phyloP scores from a whole-genome alignment of 768 basidiomycete genomes.

The Exidia glandulosa region DNA sequence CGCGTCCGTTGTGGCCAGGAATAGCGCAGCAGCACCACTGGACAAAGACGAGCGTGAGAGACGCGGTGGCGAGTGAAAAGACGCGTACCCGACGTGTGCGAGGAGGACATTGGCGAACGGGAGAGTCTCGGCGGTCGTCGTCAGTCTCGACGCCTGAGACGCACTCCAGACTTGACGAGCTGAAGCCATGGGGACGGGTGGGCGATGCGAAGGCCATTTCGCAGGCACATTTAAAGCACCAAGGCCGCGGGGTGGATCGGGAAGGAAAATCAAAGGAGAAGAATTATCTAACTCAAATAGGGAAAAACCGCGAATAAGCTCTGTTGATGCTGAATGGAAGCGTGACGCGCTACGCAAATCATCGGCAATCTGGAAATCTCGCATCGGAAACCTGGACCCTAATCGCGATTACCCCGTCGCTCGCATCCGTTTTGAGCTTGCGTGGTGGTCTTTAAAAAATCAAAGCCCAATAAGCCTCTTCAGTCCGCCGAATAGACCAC shows the following conservation, averaged over 20 bases:
- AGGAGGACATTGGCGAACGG: conserved; percentile 29
- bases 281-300: neutral
- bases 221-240: neutral
- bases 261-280: neutral
- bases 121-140: neutral
- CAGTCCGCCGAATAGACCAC: conserved; percentile 34
- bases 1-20: conserved; percentile 81
- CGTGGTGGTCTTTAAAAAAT: conserved; percentile 1
- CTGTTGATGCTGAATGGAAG: neutral
- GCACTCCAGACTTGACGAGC: neutral
- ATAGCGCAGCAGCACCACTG: conserved; percentile 70
- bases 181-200: neutral
- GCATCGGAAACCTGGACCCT: neutral
- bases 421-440: neutral
- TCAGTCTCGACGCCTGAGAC: neutral
- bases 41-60: neutral
- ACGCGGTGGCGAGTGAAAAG: neutral
- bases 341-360: too few relatives aligned
- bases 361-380: neutral
- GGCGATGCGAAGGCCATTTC: neutral
- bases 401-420: neutral
- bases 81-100: conserved; percentile 56
- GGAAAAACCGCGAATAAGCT: neutral
- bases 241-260: neutral
- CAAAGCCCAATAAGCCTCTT: conserved; percentile 50